Conservation (phyloP, 208 protist species). For the Naegleria lovaniensis region DNA sequence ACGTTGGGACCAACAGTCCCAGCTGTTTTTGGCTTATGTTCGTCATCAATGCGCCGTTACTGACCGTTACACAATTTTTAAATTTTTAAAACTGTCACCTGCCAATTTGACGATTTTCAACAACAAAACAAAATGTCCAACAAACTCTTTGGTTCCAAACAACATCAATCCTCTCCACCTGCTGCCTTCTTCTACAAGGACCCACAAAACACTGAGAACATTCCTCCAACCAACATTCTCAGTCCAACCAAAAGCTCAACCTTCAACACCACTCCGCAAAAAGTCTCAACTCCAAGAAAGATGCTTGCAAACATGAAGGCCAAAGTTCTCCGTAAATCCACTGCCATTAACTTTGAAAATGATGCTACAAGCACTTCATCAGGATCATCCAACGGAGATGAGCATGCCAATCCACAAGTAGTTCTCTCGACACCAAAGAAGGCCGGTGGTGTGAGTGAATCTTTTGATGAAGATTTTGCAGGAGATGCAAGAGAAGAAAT, state of each 20-base stretch:
- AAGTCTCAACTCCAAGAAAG: neutral
- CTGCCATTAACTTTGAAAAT: neutral
- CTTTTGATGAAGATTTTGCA: neutral
- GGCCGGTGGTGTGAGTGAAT: neutral
- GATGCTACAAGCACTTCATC: neutral
- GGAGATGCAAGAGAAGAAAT: neutral
- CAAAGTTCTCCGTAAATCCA: neutral
- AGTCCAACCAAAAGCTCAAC: neutral
- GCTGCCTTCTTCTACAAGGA: neutral
- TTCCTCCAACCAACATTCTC: neutral
- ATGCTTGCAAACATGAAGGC: neutral
- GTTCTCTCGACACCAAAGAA: neutral
- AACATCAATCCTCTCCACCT: neutral
- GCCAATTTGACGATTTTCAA: neutral
- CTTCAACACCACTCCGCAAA: neutral
- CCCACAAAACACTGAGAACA: neutral
- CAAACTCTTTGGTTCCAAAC: neutral
- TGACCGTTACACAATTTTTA: neutral
- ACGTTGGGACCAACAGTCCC: no score
- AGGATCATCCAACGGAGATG: neutral
- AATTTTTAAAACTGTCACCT: neutral
- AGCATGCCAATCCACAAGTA: neutral
- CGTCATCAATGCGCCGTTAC: neutral
- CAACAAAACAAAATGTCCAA: neutral
- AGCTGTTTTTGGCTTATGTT: no score